Conservation (phyloP, 495 filamentous ascomycete genomes). For the Hyaloscypha variabilis region DNA sequence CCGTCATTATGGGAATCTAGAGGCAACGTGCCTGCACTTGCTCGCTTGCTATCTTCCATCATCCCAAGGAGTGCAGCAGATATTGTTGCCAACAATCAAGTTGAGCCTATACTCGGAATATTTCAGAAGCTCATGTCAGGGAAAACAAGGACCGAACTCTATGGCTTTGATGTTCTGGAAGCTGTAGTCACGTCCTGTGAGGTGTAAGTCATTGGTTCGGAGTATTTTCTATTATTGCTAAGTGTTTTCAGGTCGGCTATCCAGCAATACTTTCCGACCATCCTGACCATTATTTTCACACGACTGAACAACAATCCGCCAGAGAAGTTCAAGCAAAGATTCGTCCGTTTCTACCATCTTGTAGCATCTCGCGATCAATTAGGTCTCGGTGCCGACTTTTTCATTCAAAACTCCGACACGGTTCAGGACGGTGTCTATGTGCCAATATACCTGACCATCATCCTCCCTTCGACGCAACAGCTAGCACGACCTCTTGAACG, state of each 20-base stretch:
- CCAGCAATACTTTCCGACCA: conserved; percentile 74
- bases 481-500: conserved; percentile 86
- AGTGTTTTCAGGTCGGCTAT: conserved; percentile 54
- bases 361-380: conserved; percentile 71
- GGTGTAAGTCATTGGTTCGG: conserved; percentile 61
- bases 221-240: no score
- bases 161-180: conserved; percentile 90
- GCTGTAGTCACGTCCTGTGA: conserved; percentile 71
- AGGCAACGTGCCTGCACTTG: conserved; percentile 90
- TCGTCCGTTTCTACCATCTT: conserved; percentile 91
- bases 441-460: conserved; percentile 79
- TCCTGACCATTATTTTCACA: conserved; percentile 80
- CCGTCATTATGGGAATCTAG: conserved; percentile 83
- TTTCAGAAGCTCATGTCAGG: conserved; percentile 83
- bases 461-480: conserved; percentile 85
- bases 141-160: conserved; percentile 69
- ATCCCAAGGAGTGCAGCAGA: conserved; percentile 72
- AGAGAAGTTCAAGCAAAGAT: conserved; percentile 77
- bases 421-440: conserved; percentile 82
- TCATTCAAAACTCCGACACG: conserved; percentile 77
- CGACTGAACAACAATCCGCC: conserved; percentile 74
- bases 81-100: conserved; percentile 73
- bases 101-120: conserved; percentile 82
- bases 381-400: conserved; percentile 88
- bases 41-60: conserved; percentile 80